Evolutionary conservation across 441 rosid species (phyloP), one percentile per base, ranked within the genome.

Genomic region (Bruguiera hainesii): DNA sequence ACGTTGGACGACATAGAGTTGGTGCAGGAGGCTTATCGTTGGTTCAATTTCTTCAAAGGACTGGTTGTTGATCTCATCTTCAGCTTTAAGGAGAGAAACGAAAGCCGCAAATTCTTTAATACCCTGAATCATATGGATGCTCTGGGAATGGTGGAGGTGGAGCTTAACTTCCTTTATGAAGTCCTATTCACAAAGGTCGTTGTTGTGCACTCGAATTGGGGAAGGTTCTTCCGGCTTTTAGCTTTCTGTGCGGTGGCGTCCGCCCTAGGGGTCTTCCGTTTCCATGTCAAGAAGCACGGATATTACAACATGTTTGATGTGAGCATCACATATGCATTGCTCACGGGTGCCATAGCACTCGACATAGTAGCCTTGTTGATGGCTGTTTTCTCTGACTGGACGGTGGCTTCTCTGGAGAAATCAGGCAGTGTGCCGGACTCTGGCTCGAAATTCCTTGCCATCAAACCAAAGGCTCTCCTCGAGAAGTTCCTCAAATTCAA

Each of bases 151-250:
- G 73, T 88, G 42, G 86, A 84, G 71, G 84, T 85, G 28, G 93
- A 87, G 69, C 87, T 85, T 67, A 83, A 79, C 69, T 83, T 82
- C 79, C 31, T 83, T 50, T 85, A 87, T 5, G 90, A 82, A 62
- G 83, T 79, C 56, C 75, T 83, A 7, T 82, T 28, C 70, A 85
- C 88, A 4, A 85, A 86, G 67, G 83, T 77, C 0, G 67, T 73
- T 56, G 81, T 79, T 28, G 64, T 81, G 21, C 85, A 74, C 58
- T 66, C 79, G 0, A 8, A 4, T 21, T 3, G 1, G 1, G 87
- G 89, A 50, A 56, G 63, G 65, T 0, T 71, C 64, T 80, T 76
- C 66, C 81, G 83, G 46, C 52, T 60, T 57, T 39, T 77, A 13
- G 70, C 82, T 53, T 60, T 75, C 6, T 60, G 65, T 20, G 72